Conservation (phyloP, 441 rosid genomes). For the Gossypium lobatum region DNA sequence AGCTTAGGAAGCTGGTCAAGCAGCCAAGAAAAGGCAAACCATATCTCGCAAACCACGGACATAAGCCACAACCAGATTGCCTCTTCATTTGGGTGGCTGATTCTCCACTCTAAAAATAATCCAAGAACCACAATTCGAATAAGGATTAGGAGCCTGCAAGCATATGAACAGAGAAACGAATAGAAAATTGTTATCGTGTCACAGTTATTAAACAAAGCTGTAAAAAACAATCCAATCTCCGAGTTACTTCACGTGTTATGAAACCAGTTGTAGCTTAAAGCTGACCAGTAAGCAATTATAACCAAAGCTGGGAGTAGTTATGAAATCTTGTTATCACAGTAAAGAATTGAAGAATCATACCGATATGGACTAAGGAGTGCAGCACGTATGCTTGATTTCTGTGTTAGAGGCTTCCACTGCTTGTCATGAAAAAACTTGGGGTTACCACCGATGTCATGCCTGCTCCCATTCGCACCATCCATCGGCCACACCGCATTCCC, state of each 20-base stretch:
- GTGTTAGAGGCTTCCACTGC: constrained; percentile 47
- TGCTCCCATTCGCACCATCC: constrained; percentile 23
- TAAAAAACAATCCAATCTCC: constrained; percentile 10
- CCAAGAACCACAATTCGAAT: constrained; percentile 46
- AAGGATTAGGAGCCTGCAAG: constrained; percentile 44
- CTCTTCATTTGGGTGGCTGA: constrained; percentile 45
- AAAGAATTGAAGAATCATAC: constrained; percentile 15
- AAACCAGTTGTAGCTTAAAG: constrained; percentile 1
- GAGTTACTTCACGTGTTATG: background rate
- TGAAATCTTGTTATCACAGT: background rate
- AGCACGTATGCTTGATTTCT: constrained; percentile 34
- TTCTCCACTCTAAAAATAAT: constrained; percentile 55
- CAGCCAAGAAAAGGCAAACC: constrained; percentile 81
- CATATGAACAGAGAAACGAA: constrained; percentile 2
- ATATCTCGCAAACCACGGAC: constrained; percentile 58
- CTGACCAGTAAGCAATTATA: background rate
- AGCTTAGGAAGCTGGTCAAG: constrained; percentile 71
- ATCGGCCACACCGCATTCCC: constrained; percentile 44
- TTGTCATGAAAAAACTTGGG: constrained; percentile 24
- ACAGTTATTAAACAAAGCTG: background rate
- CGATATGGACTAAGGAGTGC: constrained; percentile 41
- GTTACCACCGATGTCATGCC: constrained; percentile 17
- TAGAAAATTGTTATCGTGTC: background rate
- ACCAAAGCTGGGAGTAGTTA: background rate
- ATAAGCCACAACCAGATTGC: constrained; percentile 70